Conservation (phyloP, 2,329 filamentous ascomycete genomes). For the Venturia aucupariae region DNA sequence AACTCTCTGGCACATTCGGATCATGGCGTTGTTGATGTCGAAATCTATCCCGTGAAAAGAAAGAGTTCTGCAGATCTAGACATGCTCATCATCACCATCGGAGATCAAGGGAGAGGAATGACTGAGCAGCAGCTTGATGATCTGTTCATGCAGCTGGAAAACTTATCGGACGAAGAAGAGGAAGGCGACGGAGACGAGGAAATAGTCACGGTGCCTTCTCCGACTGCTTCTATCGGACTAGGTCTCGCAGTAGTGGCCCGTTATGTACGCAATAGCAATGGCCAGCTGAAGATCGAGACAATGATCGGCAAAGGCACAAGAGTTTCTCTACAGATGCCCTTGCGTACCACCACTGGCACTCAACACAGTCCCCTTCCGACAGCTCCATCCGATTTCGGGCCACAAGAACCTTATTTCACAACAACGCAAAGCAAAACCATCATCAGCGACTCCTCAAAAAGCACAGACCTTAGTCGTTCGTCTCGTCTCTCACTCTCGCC, state of each 20-base stretch:
- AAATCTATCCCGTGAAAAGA: background rate
- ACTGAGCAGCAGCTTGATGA: background rate
- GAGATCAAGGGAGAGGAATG: background rate
- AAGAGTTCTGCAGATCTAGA: background rate
- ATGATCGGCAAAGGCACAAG: background rate
- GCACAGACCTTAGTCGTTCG: background rate
- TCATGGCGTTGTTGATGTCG: background rate
- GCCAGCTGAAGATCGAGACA: background rate
- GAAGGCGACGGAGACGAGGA: background rate
- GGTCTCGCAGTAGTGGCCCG: background rate
- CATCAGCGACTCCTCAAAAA: background rate
- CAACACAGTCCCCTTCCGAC: background rate
- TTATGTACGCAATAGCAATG: background rate
- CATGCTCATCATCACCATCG: background rate
- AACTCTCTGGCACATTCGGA: background rate
- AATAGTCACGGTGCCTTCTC: background rate
- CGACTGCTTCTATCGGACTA: background rate
- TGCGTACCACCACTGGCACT: background rate
- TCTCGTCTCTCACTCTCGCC: background rate
- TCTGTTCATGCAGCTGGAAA: background rate
- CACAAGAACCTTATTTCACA: background rate
- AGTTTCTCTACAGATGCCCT: background rate
- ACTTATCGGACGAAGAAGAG: background rate
- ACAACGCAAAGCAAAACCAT: background rate
- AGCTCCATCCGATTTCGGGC: background rate